Evolutionary conservation across 306 rosid genomes (phyloP).

Genomic region (Pterocarpus santalinus): DNA sequence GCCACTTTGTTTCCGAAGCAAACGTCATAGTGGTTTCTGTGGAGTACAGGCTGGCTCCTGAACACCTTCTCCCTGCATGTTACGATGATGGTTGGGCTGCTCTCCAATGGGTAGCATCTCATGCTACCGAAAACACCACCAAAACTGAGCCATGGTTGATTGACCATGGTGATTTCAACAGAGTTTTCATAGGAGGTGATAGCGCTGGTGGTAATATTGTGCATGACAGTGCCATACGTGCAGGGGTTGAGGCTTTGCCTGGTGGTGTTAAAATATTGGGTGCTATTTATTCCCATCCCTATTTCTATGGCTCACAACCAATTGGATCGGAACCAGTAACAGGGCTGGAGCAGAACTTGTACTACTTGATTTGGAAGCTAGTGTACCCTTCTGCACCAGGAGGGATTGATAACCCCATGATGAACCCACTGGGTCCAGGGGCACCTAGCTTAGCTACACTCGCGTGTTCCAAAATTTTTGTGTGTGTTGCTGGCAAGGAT

Average conservation of each 20-base stretch:
- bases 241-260: constrained; percentile 54
- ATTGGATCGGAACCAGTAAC: constrained; percentile 38
- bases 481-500: constrained; percentile 55
- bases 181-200: constrained; percentile 18
- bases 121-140: not conserved
- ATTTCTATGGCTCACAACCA: constrained; percentile 53
- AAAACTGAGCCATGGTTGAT: too few relatives aligned
- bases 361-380: constrained; percentile 43
- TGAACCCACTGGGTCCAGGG: constrained; percentile 49
- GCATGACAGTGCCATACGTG: constrained; percentile 59
- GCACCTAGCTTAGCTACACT: constrained; percentile 58
- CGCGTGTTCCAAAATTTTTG: constrained; percentile 50
- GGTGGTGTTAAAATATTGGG: constrained; percentile 46
- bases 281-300: constrained; percentile 55
- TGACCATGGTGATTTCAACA: too few relatives aligned
- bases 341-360: not conserved
- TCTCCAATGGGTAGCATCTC: constrained; percentile 55
- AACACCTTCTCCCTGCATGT: constrained; percentile 54
- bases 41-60: constrained; percentile 66
- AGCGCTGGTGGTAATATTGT: constrained; percentile 70
- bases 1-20: constrained; percentile 44
- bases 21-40: constrained; percentile 55
- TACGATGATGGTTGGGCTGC: constrained; percentile 60
- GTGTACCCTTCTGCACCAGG: constrained; percentile 49
- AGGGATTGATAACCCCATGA: constrained; percentile 55